Evolutionary conservation across 805 yeast genomes (phyloP).

Genomic region (Zygosaccharomyces lentus): DNA sequence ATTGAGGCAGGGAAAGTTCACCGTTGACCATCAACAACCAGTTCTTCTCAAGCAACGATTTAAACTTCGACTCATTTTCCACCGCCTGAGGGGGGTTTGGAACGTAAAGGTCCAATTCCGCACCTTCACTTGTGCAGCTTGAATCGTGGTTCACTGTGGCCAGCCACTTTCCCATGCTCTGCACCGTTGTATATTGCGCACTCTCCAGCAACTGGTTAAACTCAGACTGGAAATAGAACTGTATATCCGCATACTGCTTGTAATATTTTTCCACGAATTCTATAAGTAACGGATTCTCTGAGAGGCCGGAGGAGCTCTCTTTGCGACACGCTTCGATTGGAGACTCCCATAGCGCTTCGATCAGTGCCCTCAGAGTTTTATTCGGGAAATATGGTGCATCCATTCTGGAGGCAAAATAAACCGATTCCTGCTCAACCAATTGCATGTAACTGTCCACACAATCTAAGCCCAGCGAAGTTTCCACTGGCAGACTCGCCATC

Average conservation of each 20-base stretch:
- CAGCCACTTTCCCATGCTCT: constrained; percentile 38
- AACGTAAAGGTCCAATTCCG: constrained; percentile 39
- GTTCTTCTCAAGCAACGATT: constrained; percentile 61
- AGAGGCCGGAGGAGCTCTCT: constrained; percentile 40
- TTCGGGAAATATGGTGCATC: constrained; percentile 63
- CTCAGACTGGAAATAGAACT: constrained; percentile 63
- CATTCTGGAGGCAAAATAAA: constrained; percentile 45
- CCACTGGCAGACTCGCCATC: constrained; percentile 38
- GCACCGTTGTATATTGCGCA: constrained; percentile 12
- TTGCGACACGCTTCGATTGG: constrained; percentile 34
- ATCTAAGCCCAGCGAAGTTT: constrained; percentile 48
- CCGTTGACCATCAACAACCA: constrained; percentile 57
- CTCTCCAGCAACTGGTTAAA: constrained; percentile 33
- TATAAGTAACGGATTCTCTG: constrained; percentile 43
- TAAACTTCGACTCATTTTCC: constrained; percentile 45
- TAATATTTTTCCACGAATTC: constrained; percentile 59
- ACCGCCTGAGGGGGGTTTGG: constrained; percentile 46
- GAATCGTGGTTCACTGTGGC: constrained; percentile 37
- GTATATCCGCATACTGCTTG: constrained; percentile 65
- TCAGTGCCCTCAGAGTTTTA: constrained; percentile 43
- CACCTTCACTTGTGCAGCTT: constrained; percentile 32
- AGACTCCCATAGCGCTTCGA: constrained; percentile 38
- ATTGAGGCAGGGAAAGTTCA: constrained; percentile 49
- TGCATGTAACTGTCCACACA: constrained; percentile 53
- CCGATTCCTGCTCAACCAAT: constrained; percentile 53